phyloP scores from a whole-genome alignment of 768 basidiomycete genomes.

The Tephrocybe sp. region DNA sequence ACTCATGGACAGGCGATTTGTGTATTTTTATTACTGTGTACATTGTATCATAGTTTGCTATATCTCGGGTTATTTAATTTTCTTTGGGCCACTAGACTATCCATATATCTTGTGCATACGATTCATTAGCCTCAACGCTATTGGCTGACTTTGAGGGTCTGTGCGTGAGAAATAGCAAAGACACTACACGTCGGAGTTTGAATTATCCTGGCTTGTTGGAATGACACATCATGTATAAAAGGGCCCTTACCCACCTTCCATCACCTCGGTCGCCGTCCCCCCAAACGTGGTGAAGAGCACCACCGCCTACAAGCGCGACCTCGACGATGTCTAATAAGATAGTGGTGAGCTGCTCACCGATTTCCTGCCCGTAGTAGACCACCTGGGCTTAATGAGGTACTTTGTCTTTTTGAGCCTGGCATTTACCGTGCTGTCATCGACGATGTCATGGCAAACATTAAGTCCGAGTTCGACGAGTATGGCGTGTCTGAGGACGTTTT shows the following conservation, averaged over 20 bases:
- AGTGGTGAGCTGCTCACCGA: constrained; percentile 88
- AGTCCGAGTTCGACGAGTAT: constrained; percentile 94
- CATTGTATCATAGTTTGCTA: background rate
- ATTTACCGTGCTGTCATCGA: constrained; percentile 96
- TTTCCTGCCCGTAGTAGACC: constrained; percentile 54
- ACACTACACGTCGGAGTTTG: constrained; percentile 40
- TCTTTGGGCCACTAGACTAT: background rate
- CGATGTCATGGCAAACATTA: constrained; percentile 87
- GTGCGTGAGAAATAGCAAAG: constrained; percentile 38
- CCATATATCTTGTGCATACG: too few relatives aligned
- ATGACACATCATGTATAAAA: constrained; percentile 52
- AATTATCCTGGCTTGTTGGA: constrained; percentile 36
- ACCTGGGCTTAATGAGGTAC: constrained; percentile 50
- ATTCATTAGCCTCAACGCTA: background rate
- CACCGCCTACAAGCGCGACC: constrained; percentile 27
- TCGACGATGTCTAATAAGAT: constrained; percentile 91
- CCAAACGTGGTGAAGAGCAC: constrained; percentile 33
- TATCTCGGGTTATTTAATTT: background rate
- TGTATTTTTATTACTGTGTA: constrained; percentile 7
- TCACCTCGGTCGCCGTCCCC: constrained; percentile 38
- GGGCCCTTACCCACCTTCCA: constrained; percentile 37
- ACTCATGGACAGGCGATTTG: background rate
- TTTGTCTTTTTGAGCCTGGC: constrained; percentile 65
- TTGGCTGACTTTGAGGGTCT: background rate
- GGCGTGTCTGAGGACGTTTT: constrained; percentile 92